Base-by-base conservation (phyloP, 78 protist genomes). In the Dictyostelium brefeldianum region DNA sequence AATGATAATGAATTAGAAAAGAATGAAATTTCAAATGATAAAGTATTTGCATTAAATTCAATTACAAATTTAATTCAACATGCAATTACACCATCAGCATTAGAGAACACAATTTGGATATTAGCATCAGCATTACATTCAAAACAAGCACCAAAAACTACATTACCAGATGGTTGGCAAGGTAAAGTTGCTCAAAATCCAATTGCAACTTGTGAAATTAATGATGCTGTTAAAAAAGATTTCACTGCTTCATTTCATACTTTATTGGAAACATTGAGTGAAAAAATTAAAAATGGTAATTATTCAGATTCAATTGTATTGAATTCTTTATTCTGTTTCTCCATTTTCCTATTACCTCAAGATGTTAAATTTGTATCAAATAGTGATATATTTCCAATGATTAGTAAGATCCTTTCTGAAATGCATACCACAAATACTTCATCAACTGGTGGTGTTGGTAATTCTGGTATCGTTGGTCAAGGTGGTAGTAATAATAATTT, bases 351-450 rank as follows among this genome's bases (percentile, higher is more conserved):
- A 20, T 36, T 85, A 18, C 92, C 92, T 2, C 83, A 85, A 25
- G 92, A 85, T 20, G 59, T 85, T 75, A 47, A 27, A 29, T 85
- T 85, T 27, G 92, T 85, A 7, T 83, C 74, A 62, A 74, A 47
- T 29, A 47, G 70, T 74, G 92, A 85, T 29, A 85, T 85, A n/a
- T 85, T 85, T 53, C 92, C 92, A 74, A 46, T 85, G 62, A 85
- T 85, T 56, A 74, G 83, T 10, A 85, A 53, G 51, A 54, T 85
- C 47, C 47, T 85, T 29, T 85, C 92, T 7, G 83, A 75, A 67
- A 22, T 85, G 41, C 81, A 75, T 25, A 27, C 80, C 7, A 71
- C 22, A 53, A n/a, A n/a, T n/a, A n/a, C n/a, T n/a, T n/a, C n/a
- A 36, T 9, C 22, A 59, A 22, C 25, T 36, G 43, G 43, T 36